Evolutionary conservation across 2,329 filamentous ascomycete species (phyloP).

Genomic region (Paraphoma sp.): DNA sequence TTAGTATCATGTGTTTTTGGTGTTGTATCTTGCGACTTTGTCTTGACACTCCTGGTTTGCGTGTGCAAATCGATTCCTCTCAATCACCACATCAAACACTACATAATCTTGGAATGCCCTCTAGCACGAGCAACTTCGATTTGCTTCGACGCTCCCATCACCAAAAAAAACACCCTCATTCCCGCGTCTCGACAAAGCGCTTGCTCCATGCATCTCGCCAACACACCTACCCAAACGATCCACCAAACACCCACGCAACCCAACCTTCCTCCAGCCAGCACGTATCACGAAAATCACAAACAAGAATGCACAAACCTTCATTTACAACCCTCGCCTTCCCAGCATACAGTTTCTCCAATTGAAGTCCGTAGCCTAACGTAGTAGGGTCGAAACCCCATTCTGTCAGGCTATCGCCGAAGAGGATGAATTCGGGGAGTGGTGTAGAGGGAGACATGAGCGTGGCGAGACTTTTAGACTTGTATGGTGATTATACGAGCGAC

Average conservation of each 20-base stretch:
- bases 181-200: too few relatives aligned
- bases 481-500: background rate
- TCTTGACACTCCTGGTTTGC: too few relatives aligned
- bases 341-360: slow-evolving; percentile 32
- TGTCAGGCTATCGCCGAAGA: slow-evolving; percentile 46
- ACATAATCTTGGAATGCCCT: too few relatives aligned
- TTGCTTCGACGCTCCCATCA: too few relatives aligned
- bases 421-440: slow-evolving; percentile 31
- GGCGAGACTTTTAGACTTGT: background rate
- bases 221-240: too few relatives aligned
- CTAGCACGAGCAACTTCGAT: too few relatives aligned
- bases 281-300: background rate
- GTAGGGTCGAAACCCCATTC: slow-evolving; percentile 39
- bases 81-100: too few relatives aligned
- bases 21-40: background rate
- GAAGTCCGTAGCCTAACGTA: slow-evolving; percentile 38
- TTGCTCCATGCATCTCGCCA: too few relatives aligned
- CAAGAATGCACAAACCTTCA: slow-evolving; percentile 27
- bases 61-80: too few relatives aligned
- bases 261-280: background rate
- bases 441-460: background rate
- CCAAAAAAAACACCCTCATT: too few relatives aligned
- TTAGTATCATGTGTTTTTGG: slow-evolving; percentile 2
- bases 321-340: slow-evolving; percentile 36
- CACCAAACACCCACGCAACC: background rate